Evolutionary conservation across 2,329 filamentous ascomycete species (phyloP).

Genomic region (Diaporthe citrichinensis): DNA sequence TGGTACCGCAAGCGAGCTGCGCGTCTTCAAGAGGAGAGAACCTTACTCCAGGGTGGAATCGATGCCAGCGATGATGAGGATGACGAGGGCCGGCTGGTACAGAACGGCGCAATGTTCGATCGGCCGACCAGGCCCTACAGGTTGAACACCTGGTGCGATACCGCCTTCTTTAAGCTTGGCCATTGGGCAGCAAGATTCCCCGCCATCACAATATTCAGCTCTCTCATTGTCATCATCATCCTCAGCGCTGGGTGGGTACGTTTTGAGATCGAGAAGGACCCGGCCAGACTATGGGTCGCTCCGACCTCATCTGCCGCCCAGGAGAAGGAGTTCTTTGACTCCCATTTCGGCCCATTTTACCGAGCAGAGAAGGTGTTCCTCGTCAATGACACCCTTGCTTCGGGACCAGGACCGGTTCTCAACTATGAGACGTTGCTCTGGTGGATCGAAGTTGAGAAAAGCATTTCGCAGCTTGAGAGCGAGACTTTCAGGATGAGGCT

Average conservation of each 20-base stretch:
- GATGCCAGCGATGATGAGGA: constrained; percentile 90
- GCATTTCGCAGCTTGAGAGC: constrained; percentile 80
- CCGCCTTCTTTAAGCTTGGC: constrained; percentile 84
- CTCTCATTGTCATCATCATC: constrained; percentile 80
- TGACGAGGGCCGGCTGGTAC: constrained; percentile 88
- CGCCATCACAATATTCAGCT: constrained; percentile 82
- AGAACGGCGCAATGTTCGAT: constrained; percentile 83
- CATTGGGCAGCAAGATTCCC: constrained; percentile 87
- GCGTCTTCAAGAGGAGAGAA: constrained; percentile 84
- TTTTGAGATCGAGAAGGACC: constrained; percentile 92
- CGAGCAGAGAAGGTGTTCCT: constrained; percentile 93
- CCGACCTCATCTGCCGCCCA: constrained; percentile 90
- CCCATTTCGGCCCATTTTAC: constrained; percentile 95
- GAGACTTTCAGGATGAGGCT: constrained; percentile 77
- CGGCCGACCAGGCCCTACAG: constrained; percentile 84
- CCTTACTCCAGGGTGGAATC: constrained; percentile 75
- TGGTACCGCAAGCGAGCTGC: constrained; percentile 81
- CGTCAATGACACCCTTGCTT: constrained; percentile 83
- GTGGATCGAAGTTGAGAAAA: constrained; percentile 93
- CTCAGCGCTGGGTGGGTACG: constrained; percentile 90
- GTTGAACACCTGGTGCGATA: constrained; percentile 87
- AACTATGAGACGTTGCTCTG: constrained; percentile 90
- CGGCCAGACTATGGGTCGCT: constrained; percentile 96
- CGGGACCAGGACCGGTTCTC: constrained; percentile 80
- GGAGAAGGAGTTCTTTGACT: constrained; percentile 95